These are phyloP conservation scores for Xanthoconium separans DNA, from an alignment of 1,284 basidiomycete species.

Conservation along the genomic window DNA sequence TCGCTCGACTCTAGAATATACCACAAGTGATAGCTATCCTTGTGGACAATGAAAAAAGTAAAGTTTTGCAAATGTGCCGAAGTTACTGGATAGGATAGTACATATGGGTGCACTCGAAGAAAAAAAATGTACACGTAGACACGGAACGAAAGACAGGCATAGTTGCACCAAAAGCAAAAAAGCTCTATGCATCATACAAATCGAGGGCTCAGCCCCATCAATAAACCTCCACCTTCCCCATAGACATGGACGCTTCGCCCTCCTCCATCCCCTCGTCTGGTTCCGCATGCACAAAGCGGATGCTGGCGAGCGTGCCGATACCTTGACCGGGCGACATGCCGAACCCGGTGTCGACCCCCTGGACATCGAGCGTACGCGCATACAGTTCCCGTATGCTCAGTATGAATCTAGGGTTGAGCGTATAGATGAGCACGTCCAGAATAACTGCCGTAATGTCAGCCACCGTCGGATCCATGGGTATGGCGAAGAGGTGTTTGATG, in stretches of 20 bases:
- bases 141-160: no score
- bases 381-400: slow-evolving; percentile 8
- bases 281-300: not conserved
- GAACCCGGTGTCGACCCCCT: slow-evolving; percentile 8
- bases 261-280: not conserved
- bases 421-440: not conserved
- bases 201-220: no score
- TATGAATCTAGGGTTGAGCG: slow-evolving; percentile 9
- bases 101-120: no score
- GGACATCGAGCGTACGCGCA: not conserved
- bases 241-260: not conserved
- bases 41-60: no score
- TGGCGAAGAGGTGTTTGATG: not conserved
- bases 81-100: no score
- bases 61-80: no score
- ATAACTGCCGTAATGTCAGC: not conserved
- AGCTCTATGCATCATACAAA: no score
- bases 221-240: not conserved
- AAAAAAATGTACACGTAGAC: no score
- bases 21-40: no score
- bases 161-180: no score
- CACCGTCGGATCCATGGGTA: not conserved
- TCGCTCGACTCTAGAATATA: no score
- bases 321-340: not conserved
- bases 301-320: not conserved